phyloP scores from a whole-genome alignment of 139 green algal genomes.

The Picochlorum sp. region DNA sequence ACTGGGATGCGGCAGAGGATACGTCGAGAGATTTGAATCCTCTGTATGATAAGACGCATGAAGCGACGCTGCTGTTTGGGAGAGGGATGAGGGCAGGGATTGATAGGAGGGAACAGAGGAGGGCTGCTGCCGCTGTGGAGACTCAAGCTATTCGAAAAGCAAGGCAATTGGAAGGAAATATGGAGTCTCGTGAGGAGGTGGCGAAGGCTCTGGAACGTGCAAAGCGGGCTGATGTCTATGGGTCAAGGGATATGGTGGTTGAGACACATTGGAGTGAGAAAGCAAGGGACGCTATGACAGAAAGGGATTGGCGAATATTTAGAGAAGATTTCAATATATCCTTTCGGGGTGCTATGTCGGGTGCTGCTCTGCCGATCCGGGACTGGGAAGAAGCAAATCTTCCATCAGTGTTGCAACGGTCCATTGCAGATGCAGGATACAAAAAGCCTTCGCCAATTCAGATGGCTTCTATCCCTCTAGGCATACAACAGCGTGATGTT shows the following conservation, averaged over 20 bases:
- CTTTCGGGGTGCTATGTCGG: slow-evolving; percentile 54
- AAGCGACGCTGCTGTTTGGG: slow-evolving; percentile 88
- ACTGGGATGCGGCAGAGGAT: slow-evolving; percentile 93
- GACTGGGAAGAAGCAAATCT: slow-evolving; percentile 73
- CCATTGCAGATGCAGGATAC: slow-evolving; percentile 68
- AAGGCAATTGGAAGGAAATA: neutral
- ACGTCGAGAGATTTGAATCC: slow-evolving; percentile 86
- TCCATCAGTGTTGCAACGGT: slow-evolving; percentile 46
- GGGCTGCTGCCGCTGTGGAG: slow-evolving; percentile 56
- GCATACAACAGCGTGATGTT: slow-evolving; percentile 82
- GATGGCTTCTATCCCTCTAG: slow-evolving; percentile 92
- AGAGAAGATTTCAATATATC: slow-evolving; percentile 96
- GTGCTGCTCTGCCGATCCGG: slow-evolving; percentile 47
- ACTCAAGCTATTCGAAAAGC: slow-evolving; percentile 34
- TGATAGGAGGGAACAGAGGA: slow-evolving; percentile 90
- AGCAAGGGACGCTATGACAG: slow-evolving; percentile 72
- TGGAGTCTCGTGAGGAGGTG: slow-evolving; percentile 48
- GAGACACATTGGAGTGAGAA: slow-evolving; percentile 88
- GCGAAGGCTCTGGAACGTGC: slow-evolving; percentile 36
- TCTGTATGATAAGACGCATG: slow-evolving; percentile 76
- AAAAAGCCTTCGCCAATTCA: slow-evolving; percentile 94
- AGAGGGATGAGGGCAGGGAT: slow-evolving; percentile 84
- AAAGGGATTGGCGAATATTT: slow-evolving; percentile 99
- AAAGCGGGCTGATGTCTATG: slow-evolving; percentile 56
- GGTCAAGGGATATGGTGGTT: slow-evolving; percentile 32